phyloP scores from a whole-genome alignment of 1,284 basidiomycete genomes.

The Tilletia setariae region DNA sequence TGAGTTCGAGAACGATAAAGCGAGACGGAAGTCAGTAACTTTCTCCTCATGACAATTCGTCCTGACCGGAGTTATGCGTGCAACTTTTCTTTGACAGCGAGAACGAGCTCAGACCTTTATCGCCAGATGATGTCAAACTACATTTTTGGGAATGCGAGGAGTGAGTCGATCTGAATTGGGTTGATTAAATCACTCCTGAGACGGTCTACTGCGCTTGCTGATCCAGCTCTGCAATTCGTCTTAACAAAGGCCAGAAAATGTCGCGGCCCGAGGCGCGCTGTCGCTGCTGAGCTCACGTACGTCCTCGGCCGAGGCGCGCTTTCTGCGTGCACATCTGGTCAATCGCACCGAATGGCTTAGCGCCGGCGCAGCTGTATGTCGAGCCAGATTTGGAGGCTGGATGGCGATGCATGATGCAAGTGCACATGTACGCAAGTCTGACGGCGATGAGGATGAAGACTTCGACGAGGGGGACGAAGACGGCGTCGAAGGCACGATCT shows the following conservation, averaged over 20 bases:
- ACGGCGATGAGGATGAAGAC: constrained; percentile 2
- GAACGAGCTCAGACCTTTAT: constrained; percentile 30
- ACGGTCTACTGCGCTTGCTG: not conserved
- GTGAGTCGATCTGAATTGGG: not conserved
- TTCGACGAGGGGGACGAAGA: not conserved
- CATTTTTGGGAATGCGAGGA: constrained; percentile 19
- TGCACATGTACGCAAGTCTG: not conserved
- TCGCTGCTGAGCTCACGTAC: not conserved
- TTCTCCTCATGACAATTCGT: not conserved
- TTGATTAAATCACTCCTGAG: no score
- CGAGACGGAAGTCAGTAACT: no score
- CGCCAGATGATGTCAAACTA: constrained; percentile 32
- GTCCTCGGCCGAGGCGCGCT: not conserved
- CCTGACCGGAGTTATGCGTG: not conserved
- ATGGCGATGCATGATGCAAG: constrained; percentile 11
- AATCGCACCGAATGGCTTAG: constrained; percentile 5
- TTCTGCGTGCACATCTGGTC: constrained; percentile 3
- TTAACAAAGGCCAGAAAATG: not conserved
- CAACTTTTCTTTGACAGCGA: constrained; percentile 7
- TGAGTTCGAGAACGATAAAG: constrained; percentile 38
- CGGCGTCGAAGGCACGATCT: no score
- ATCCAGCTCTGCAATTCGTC: not conserved
- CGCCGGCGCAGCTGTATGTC: not conserved
- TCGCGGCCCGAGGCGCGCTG: not conserved
- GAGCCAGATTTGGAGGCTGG: constrained; percentile 11